Evolutionary conservation across 176 grass and related monocot species (phyloP).

Genomic region (Aechmea fasciata): DNA sequence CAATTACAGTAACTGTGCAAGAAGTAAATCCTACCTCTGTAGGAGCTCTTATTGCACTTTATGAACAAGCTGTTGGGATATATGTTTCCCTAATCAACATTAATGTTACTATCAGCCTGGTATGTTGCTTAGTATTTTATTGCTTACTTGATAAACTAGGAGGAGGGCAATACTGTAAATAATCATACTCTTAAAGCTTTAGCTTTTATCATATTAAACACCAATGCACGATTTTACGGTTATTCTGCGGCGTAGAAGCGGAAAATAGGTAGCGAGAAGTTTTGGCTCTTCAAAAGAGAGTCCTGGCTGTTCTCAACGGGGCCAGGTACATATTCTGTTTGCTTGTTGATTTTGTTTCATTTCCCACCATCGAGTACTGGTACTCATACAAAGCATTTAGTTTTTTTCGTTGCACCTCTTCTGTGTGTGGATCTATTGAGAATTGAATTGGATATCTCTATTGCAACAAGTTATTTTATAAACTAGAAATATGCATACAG

Average conservation of each 20-base stretch:
- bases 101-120: slow-evolving; percentile 98
- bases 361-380: background rate
- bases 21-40: slow-evolving; percentile 85
- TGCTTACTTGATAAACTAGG: slow-evolving; percentile 8
- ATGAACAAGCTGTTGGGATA: slow-evolving; percentile 92
- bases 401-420: background rate
- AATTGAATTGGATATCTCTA: background rate
- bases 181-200: background rate
- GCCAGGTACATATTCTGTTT: slow-evolving; percentile 55
- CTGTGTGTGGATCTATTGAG: background rate
- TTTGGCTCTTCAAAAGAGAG: slow-evolving; percentile 93
- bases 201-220: background rate
- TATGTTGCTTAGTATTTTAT: slow-evolving; percentile 19
- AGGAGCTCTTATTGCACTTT: slow-evolving; percentile 88
- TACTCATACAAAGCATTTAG: background rate
- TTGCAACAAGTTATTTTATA: slow-evolving; percentile 1
- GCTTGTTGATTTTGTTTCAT: slow-evolving; percentile 7
- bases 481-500: background rate
- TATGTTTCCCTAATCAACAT: slow-evolving; percentile 91
- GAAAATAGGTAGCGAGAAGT: slow-evolving; percentile 98
- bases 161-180: too few relatives aligned
- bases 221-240: background rate
- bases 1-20: slow-evolving; percentile 88
- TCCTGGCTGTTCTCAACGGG: slow-evolving; percentile 75
- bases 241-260: slow-evolving; percentile 78